Percentiles rank a stretch among this genome's conserved stretches.
These are phyloP conservation scores for Mortierella sp. DNA, from an alignment of 371 early-diverging fungal genomes.

Conservation along the genomic window DNA sequence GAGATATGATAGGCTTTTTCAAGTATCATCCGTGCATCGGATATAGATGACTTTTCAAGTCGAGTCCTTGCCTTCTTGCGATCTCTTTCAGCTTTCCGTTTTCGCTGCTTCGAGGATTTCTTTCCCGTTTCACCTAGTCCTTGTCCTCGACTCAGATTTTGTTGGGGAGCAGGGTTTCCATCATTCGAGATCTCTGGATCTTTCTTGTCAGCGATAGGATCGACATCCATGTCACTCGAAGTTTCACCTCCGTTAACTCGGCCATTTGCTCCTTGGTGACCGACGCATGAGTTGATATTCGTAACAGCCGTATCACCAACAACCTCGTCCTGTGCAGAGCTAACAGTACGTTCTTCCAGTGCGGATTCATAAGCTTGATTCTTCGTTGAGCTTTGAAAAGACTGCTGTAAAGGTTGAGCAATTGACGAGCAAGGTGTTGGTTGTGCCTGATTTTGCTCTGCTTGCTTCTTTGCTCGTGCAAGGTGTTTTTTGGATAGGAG, in stretches of 20 bases:
- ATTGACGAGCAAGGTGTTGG: neutral
- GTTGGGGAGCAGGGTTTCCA: neutral
- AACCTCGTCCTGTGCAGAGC: no score
- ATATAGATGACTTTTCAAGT: neutral
- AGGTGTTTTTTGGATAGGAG: slow-evolving; percentile 33
- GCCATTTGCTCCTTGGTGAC: neutral
- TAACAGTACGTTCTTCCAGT: no score
- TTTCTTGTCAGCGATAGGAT: neutral
- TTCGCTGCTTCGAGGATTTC: slow-evolving; percentile 12
- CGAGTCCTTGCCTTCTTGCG: slow-evolving; percentile 21
- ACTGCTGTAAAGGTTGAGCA: neutral
- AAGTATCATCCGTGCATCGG: neutral
- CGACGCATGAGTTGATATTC: neutral
- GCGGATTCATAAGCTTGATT: no score
- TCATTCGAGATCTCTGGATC: neutral
- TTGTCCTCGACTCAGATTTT: neutral
- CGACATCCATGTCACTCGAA: neutral
- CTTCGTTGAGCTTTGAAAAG: neutral
- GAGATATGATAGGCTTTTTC: neutral
- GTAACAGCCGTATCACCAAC: no score
- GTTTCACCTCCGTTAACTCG: neutral
- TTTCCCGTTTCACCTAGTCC: neutral
- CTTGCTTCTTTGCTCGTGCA: slow-evolving; percentile 9
- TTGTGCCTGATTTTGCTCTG: neutral
- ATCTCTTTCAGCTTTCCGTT: slow-evolving; percentile 15